Conservation (phyloP, 75 land plant genomes). For the Picea glauca region DNA sequence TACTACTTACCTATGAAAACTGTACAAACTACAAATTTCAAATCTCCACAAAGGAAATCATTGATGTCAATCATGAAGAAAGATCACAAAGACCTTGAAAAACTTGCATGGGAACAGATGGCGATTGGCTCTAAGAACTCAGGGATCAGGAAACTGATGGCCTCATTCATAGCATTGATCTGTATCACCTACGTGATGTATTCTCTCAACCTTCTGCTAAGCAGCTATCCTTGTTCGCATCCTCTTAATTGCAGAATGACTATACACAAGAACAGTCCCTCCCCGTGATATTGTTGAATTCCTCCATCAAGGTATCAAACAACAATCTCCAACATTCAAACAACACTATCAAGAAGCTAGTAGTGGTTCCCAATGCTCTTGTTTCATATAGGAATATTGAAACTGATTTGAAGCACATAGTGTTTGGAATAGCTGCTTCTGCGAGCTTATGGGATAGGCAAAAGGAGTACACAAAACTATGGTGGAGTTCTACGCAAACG, state of each 20-base stretch:
- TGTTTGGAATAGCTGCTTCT: too few relatives aligned
- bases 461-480: conserved; percentile 41
- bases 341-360: background rate
- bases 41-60: too few relatives aligned
- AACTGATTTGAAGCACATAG: too few relatives aligned
- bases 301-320: too few relatives aligned
- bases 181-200: too few relatives aligned
- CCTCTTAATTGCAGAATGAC: background rate
- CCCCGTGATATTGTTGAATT: background rate
- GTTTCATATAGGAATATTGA: background rate
- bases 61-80: background rate
- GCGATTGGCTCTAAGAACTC: background rate
- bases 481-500: conserved; percentile 62
- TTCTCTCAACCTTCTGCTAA: conserved; percentile 37
- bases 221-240: conserved; percentile 11
- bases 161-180: too few relatives aligned
- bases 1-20: too few relatives aligned
- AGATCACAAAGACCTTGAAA: conserved; percentile 17
- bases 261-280: too few relatives aligned
- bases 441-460: too few relatives aligned
- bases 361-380: background rate
- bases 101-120: conserved; percentile 28
- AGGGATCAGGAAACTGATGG: conserved; percentile 3
- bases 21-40: too few relatives aligned
- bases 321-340: background rate